These are phyloP conservation scores for Thinopyrum elongatum DNA, from an alignment of 176 grass and related monocot species.

Conservation along the genomic window DNA sequence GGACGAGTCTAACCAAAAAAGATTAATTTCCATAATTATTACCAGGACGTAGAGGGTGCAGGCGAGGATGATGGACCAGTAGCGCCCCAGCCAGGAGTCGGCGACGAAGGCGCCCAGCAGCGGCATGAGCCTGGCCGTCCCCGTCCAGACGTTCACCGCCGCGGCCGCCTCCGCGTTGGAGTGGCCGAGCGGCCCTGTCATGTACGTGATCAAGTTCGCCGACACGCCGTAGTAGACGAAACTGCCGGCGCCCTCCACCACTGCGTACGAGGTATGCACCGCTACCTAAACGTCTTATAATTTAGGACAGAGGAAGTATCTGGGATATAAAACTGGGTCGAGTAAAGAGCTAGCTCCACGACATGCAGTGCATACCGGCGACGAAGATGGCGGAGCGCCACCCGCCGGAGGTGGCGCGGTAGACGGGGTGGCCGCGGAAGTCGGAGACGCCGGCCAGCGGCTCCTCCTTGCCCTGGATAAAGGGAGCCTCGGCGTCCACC, in stretches of 20 bases:
- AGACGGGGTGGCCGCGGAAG: conserved; percentile 42
- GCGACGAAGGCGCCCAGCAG: conserved; percentile 66
- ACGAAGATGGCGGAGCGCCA: conserved; percentile 63
- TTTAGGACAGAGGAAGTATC: too few species aligned
- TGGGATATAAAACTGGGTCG: too few species aligned
- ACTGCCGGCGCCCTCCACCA: conserved; percentile 50
- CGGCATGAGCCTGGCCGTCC: conserved; percentile 39
- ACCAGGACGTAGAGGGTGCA: conserved; percentile 56
- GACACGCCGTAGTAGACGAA: conserved; percentile 60
- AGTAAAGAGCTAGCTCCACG: too few species aligned
- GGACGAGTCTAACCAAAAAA: too few species aligned
- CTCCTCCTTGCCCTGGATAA: not conserved
- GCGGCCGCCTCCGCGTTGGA: conserved; percentile 63
- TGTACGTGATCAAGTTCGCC: conserved; percentile 60
- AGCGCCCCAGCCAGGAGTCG: conserved; percentile 59
- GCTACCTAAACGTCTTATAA: too few species aligned
- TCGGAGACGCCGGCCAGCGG: conserved; percentile 38
- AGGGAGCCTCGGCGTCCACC: conserved; percentile 15
- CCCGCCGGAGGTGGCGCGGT: conserved; percentile 34
- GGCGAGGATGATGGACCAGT: conserved; percentile 42
- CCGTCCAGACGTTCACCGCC: conserved; percentile 54
- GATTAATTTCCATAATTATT: not conserved
- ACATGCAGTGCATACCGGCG: conserved; percentile 26
- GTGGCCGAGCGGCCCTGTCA: conserved; percentile 52
- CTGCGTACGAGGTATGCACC: not conserved